These are phyloP conservation scores for Diaporthe aspalathi DNA, from an alignment of 2,329 filamentous ascomycete genomes.

Conservation along the genomic window DNA sequence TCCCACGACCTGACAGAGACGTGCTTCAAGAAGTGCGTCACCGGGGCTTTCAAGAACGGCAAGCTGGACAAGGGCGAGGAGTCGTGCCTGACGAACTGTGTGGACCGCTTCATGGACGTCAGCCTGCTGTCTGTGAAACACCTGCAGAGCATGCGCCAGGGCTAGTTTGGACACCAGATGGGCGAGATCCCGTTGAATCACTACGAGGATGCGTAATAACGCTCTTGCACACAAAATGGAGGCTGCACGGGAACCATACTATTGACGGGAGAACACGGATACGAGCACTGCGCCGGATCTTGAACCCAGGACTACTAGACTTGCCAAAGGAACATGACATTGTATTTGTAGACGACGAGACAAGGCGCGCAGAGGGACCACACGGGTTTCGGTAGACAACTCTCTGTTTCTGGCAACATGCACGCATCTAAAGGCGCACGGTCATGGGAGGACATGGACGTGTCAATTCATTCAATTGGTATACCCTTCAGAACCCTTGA, in stretches of 20 bases:
- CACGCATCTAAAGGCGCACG: conserved; percentile 5
- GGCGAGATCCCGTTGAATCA: background rate
- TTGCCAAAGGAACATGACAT: background rate
- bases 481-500: conserved; percentile 39
- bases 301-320: background rate
- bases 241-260: background rate
- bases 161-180: background rate
- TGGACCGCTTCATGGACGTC: conserved; percentile 92
- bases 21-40: conserved; percentile 96
- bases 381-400: background rate
- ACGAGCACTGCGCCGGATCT: background rate
- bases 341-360: background rate
- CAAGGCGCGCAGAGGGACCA: background rate
- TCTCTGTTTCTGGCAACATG: conserved; percentile 1
- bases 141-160: conserved; percentile 70
- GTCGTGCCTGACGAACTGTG: conserved; percentile 89
- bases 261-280: background rate
- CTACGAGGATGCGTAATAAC: background rate
- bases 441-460: conserved; percentile 36
- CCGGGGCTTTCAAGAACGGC: conserved; percentile 75
- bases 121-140: conserved; percentile 88
- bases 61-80: conserved; percentile 83
- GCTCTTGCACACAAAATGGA: background rate
- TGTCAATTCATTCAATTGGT: conserved; percentile 42
- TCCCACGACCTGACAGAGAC: conserved; percentile 72